Evolutionary conservation across 257 asterid species (phyloP), one percentile per base, ranked within the genome.

Genomic region (Nicotiana undulata): DNA sequence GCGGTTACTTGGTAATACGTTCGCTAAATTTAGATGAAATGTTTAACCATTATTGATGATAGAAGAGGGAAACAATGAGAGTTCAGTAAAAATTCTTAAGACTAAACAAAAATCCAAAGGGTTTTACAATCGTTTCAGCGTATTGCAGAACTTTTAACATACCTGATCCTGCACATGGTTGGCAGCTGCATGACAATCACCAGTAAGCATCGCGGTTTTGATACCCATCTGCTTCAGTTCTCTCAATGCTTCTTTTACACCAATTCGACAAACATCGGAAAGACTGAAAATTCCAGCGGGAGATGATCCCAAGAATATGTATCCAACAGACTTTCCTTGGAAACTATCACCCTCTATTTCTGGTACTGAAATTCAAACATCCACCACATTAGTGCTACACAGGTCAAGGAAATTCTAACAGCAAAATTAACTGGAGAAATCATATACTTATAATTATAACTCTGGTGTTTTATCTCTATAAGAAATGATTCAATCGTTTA

Each of bases 131-230:
- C 7, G 22, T 58, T 58, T 58, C 24, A 58, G 22, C 13, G 28
- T n/a, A 3, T 22, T 9, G 65, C 12, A 61, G 10, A 63, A 13
- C 28, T 63, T 22, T 24, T 31, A 61, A 9, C 32, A 63, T 86
- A 93, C 98, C 92, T 93, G 95, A 74, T 81, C 82, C 86, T 95
- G 98, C 49, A 93, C 91, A 49, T 84, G 89, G 59, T 82, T 87
- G 29, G 99, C 98, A 24, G 99, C 97, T 32, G 90, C 91, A 11
- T 72, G 83, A 18, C 91, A 86, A 81, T 95, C 99, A 78, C 99
- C 99, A 0, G 99, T 95, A 22, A 95, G 91, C 98, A 95, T 88
- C n/a, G 87, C 89, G 6, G 92, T 89, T 84, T 86, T 93, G 83
- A 95, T 91, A 79, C 97, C 95, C 79, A 89, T 78, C 40, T 88